Evolutionary conservation across 768 basidiomycete species (phyloP).

Genomic region (Harrya chromipes): DNA sequence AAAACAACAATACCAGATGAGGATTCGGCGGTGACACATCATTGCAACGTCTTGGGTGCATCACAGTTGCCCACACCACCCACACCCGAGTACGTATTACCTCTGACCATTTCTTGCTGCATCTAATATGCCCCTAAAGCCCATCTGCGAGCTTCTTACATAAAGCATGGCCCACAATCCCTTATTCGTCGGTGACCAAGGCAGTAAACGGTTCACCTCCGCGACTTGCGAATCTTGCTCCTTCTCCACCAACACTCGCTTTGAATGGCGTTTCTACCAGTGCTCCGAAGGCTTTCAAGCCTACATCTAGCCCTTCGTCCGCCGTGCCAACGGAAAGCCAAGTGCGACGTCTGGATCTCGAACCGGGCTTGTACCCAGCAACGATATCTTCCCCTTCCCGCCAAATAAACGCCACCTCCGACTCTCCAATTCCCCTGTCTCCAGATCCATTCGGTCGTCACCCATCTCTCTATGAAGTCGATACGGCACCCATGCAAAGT

Average conservation of each 20-base stretch:
- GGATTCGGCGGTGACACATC: slow-evolving; percentile 21
- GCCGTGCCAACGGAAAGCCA: slow-evolving; percentile 43
- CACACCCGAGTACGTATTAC: slow-evolving; percentile 20
- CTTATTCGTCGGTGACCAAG: slow-evolving; percentile 36
- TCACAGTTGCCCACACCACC: slow-evolving; percentile 10
- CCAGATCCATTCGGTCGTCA: slow-evolving; percentile 81
- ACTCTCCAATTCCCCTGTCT: slow-evolving; percentile 74
- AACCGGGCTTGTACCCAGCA: slow-evolving; percentile 45
- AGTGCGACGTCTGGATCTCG: slow-evolving; percentile 51
- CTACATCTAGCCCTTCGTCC: slow-evolving; percentile 19
- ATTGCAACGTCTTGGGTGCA: slow-evolving; percentile 10
- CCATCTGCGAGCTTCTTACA: slow-evolving; percentile 9
- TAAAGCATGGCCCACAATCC: slow-evolving; percentile 44
- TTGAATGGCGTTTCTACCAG: slow-evolving; percentile 67
- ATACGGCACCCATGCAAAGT: slow-evolving; percentile 31
- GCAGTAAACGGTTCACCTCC: slow-evolving; percentile 19
- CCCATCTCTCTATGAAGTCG: slow-evolving; percentile 45
- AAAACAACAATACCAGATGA: slow-evolving; percentile 21
- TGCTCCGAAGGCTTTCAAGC: slow-evolving; percentile 47
- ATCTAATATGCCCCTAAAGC: slow-evolving; percentile 12
- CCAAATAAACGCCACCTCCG: slow-evolving; percentile 25
- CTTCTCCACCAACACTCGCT: slow-evolving; percentile 60
- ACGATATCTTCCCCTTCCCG: slow-evolving; percentile 29
- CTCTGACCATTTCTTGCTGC: slow-evolving; percentile 3
- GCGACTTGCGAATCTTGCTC: slow-evolving; percentile 30